A percentile compares a stretch with the other conserved stretches of the same genome.
Evolutionary conservation across 768 basidiomycete species (phyloP).

Genomic region (Harrya chromipes): DNA sequence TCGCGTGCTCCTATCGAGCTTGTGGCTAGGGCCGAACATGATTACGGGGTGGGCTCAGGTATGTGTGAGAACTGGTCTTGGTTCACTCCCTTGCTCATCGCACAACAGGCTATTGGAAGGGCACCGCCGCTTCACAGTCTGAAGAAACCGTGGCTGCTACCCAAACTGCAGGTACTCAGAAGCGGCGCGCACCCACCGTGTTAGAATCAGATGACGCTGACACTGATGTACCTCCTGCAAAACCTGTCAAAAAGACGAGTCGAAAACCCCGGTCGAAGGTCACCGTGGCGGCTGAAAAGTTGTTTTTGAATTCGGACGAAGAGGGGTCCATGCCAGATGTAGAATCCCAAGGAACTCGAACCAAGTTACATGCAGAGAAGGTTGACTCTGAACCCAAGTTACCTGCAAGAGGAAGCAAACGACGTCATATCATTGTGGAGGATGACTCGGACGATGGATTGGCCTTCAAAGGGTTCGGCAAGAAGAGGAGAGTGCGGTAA

Average conservation of each 20-base stretch:
- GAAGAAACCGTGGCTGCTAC: conserved; percentile 17
- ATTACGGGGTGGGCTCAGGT: conserved; percentile 56
- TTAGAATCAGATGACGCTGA: conserved; percentile 42
- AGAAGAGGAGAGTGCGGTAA: conserved; percentile 23
- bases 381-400: conserved; percentile 1
- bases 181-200: conserved; percentile 28
- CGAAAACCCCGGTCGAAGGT: conserved; percentile 31
- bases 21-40: conserved; percentile 47
- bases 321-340: conserved; percentile 24
- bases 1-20: conserved; percentile 47
- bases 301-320: conserved; percentile 55
- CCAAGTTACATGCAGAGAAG: conserved; percentile 6
- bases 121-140: conserved; percentile 20
- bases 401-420: conserved; percentile 20
- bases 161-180: conserved; percentile 18
- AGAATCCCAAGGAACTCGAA: background rate
- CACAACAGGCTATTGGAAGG: conserved; percentile 57
- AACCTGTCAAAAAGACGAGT: conserved; percentile 13
- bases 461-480: conserved; percentile 63
- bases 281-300: conserved; percentile 25
- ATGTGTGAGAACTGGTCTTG: conserved; percentile 6
- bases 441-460: conserved; percentile 73
- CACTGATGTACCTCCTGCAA: conserved; percentile 13
- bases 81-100: background rate
- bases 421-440: conserved; percentile 43